Base-by-base conservation (phyloP, 495 filamentous ascomycete species). In the Cladorrhinum samala region DNA sequence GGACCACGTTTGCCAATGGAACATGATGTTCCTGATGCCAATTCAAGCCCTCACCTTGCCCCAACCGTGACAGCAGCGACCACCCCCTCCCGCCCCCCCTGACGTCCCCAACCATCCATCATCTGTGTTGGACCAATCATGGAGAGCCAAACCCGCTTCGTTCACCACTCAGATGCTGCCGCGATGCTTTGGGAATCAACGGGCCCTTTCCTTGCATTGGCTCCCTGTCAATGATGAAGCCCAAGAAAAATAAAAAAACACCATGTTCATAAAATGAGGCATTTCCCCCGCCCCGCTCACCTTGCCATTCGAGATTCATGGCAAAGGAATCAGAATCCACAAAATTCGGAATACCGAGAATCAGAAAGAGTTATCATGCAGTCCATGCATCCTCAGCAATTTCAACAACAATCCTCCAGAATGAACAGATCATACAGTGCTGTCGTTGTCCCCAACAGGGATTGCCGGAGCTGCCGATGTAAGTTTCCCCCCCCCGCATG, bases 151-250 rank as follows among this genome's bases (percentile, higher is more conserved):
- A 14, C 9, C 18, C 14, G 20, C 42, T 14, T 45, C 42, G 24
- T 13, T 20, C 7, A 47, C 45, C 45, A 47, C 45, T 47, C 20
- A 47, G 45, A 23, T 24, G 45, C 21, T 47, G 45, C 45, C 45
- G 45, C 45, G 45, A 47, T 30, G 45, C 24, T 14, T 47, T 47
- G 45, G 45, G 45, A 47, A 47, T 47, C 45, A 47, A 30, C 45
- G 16, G 45, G 11, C 45, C 45, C 27, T 6, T 8, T 23, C 30
- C 45, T 25, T 33, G 45, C 45, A 14, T 47, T 47, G 17, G 25
- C 17, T 21, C 45, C 24, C 16, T 20, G 24, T 47, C 21, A 14
- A 33, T 25, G 24, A 47, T 23, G 11, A 18, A 14, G 39, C 13
- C 11, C 11, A 18, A n/a, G 39, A 41, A 5, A 41, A 41, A 9